Evolutionary conservation across 192 early-diverging fungal species (phyloP).

Genomic region (Linnemannia schmuckeri): DNA sequence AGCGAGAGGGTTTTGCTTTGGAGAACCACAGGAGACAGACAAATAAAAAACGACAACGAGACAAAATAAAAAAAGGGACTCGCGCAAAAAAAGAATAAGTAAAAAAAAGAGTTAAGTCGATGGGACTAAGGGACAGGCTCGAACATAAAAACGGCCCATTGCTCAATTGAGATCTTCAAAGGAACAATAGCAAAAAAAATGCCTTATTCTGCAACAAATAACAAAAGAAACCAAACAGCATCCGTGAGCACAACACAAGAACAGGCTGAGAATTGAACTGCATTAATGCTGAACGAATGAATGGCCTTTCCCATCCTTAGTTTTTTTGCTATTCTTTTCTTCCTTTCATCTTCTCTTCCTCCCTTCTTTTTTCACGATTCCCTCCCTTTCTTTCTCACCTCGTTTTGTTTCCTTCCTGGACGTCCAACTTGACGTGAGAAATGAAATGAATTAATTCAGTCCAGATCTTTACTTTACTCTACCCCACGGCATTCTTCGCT

Average conservation of each 20-base stretch:
- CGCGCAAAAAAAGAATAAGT: not conserved
- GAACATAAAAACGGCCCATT: not conserved
- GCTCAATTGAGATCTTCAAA: slow-evolving; percentile 7
- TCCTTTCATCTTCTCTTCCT: not conserved
- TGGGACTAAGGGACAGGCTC: not conserved
- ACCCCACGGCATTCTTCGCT: not conserved
- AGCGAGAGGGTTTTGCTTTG: not conserved
- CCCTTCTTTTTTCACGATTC: not conserved
- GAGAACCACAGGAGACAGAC: slow-evolving; percentile 8
- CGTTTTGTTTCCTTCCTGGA: not conserved
- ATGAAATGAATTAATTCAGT: too few species aligned
- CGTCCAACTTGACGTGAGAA: not conserved
- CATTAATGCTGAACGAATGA: not conserved
- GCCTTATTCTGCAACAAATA: not conserved
- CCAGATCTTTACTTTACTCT: not conserved
- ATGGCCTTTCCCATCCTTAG: not conserved
- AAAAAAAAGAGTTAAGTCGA: not conserved
- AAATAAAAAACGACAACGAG: not conserved
- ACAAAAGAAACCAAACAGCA: not conserved
- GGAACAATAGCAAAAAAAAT: not conserved
- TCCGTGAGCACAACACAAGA: not conserved
- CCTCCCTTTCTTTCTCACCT: not conserved
- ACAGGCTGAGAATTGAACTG: not conserved
- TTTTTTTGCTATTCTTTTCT: not conserved
- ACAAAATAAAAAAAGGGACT: not conserved